Base-by-base conservation (phyloP, 2,329 filamentous ascomycete genomes). In the Dactylellina cionopaga region DNA sequence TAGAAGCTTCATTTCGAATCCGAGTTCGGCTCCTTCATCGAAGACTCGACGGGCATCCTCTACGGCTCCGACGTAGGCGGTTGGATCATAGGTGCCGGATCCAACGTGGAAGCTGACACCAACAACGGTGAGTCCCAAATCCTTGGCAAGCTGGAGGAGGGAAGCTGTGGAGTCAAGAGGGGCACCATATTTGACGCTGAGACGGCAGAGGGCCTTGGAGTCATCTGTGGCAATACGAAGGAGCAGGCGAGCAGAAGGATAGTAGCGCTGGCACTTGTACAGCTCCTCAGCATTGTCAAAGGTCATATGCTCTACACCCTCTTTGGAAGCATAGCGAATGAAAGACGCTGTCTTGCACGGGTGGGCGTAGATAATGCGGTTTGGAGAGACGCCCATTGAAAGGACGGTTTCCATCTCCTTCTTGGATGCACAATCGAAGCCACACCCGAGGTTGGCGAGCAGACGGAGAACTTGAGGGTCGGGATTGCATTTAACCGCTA, bases 331-430 rank as follows among this genome's bases (percentile, higher is more conserved):
- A 79, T 93, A 96, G 79, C 93, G 92, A 74, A 99, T 86, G 81
- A 97, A 98, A 49, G 94, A 97, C 84, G 95, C 96, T 78, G 95
- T 99, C 88, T 99, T 99, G 90, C 95, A 98, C 63, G 95, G 95
- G 83, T 99, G 95, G 52, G 95, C 95, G 80, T 98, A 99, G 83
- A 99, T 97, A 84, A 99, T 96, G 81, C 94, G 92, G 76, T 89
- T 87, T 10, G 95, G 91, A 79, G 91, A 89, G 76, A 96, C 86
- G 77, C 92, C 93, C 80, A 93, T 87, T 78, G 86, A 85, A 59
- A 98, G 85, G 74, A 97, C 90, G 81, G 93, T 89, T 81, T 99
- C 93, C 77, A 99, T 97, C 83, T 99, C 95, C 76, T 89, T 86
- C 87, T 98, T 98, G 82, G 94, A 98, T 75, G 95, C 95, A 82